Conservation (phyloP, 148 eudicot genomes). For the Rhododendron simsii region DNA sequence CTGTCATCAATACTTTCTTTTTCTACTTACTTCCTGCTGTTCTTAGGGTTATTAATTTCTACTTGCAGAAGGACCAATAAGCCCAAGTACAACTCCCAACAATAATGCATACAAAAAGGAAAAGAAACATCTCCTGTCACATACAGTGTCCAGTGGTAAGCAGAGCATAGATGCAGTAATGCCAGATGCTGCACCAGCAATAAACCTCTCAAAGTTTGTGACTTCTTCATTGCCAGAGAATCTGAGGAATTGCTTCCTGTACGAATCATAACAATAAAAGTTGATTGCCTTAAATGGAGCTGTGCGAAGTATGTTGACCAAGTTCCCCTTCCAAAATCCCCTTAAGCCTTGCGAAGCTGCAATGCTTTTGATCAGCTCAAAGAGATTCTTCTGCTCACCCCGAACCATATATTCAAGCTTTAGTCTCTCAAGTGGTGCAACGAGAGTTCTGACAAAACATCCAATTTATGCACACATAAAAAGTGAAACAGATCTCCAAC, state of each 20-base stretch:
- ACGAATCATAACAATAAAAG: conserved; percentile 58
- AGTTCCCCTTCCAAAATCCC: conserved; percentile 78
- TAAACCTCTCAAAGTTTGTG: conserved; percentile 45
- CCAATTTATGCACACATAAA: conserved; percentile 25
- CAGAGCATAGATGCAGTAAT: conserved; percentile 66
- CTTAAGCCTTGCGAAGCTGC: conserved; percentile 50
- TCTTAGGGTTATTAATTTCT: not conserved
- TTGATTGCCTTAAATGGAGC: conserved; percentile 73
- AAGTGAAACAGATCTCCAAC: conserved; percentile 10
- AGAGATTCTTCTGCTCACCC: conserved; percentile 56
- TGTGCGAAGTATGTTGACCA: conserved; percentile 61
- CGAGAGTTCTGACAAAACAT: conserved; percentile 52
- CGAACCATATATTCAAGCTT: conserved; percentile 68
- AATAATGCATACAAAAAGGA: not conserved
- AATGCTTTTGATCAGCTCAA: conserved; percentile 46
- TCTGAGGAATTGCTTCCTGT: conserved; percentile 52
- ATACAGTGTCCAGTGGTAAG: conserved; percentile 69
- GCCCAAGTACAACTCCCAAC: not conserved
- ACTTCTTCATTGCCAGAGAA: conserved; percentile 40
- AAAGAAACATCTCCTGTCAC: conserved; percentile 16
- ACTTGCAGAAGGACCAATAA: not conserved
- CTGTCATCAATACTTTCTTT: not conserved
- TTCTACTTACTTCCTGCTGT: not conserved
- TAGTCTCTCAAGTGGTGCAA: conserved; percentile 75
- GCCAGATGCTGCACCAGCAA: conserved; percentile 77